These are phyloP conservation scores for Termitomyces sp. DNA, from an alignment of 768 basidiomycete genomes.

Conservation along the genomic window DNA sequence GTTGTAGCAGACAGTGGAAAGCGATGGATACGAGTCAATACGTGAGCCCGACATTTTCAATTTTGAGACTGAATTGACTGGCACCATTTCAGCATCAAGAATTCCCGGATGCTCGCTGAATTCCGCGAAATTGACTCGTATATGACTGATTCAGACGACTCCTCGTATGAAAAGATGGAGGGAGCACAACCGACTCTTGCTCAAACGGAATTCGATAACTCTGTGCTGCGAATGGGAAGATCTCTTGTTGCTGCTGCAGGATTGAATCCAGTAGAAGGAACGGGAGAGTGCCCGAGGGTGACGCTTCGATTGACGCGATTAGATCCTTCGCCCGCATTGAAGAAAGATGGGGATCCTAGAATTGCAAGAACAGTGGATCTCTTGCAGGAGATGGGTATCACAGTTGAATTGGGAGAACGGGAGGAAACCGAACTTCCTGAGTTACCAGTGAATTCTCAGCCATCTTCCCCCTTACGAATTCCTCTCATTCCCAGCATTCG, in stretches of 20 bases:
- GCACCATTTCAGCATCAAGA: slow-evolving; percentile 55
- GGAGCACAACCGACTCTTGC: slow-evolving; percentile 40
- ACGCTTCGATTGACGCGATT: slow-evolving; percentile 70
- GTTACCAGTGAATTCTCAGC: slow-evolving; percentile 1
- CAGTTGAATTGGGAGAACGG: slow-evolving; percentile 62
- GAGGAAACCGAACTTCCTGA: slow-evolving; percentile 19
- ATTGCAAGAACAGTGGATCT: slow-evolving; percentile 53
- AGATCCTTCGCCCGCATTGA: slow-evolving; percentile 32
- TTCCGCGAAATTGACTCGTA: slow-evolving; percentile 85
- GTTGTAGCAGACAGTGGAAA: slow-evolving; percentile 71
- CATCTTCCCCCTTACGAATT: slow-evolving; percentile 6
- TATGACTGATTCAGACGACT: slow-evolving; percentile 52
- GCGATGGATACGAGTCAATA: slow-evolving; percentile 83
- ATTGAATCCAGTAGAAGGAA: slow-evolving; percentile 44
- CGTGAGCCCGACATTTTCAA: slow-evolving; percentile 43
- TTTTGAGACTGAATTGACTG: neutral
- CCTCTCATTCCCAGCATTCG: slow-evolving; percentile 44
- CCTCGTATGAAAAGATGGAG: slow-evolving; percentile 46
- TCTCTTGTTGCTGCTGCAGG: slow-evolving; percentile 59
- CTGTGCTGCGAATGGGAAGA: slow-evolving; percentile 66
- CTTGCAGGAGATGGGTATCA: slow-evolving; percentile 58
- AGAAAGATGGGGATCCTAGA: slow-evolving; percentile 39
- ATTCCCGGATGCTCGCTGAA: slow-evolving; percentile 70
- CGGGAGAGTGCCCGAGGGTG: slow-evolving; percentile 36
- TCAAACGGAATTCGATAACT: slow-evolving; percentile 61